A percentile compares a stretch with the other conserved stretches of the same genome.
Conservation (phyloP, 495 filamentous ascomycete genomes). For the Penicillium bovifimosum region DNA sequence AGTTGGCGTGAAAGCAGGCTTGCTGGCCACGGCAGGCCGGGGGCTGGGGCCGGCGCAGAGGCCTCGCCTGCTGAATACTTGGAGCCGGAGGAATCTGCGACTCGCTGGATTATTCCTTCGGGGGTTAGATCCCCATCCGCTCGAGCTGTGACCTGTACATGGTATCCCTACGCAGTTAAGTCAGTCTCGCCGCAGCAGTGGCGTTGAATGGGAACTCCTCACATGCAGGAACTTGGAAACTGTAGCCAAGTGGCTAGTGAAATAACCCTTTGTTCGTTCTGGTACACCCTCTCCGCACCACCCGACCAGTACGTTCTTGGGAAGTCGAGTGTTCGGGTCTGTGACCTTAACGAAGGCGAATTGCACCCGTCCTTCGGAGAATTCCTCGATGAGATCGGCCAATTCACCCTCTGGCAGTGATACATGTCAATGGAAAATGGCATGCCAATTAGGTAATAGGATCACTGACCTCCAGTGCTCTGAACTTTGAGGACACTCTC, state of each 20-base stretch:
- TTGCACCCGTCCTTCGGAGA: conserved; percentile 93
- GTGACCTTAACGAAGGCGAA: conserved; percentile 96
- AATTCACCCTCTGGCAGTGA: conserved; percentile 77
- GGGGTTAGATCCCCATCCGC: conserved; percentile 83
- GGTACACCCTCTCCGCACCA: conserved; percentile 99
- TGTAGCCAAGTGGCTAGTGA: conserved; percentile 84
- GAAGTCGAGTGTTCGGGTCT: conserved; percentile 84
- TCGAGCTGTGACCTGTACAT: conserved; percentile 93
- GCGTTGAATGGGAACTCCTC: conserved; percentile 16
- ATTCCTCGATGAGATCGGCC: conserved; percentile 91
- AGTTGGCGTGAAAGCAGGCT: conserved; percentile 84
- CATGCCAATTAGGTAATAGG: neutral
- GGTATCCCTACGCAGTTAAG: conserved; percentile 62
- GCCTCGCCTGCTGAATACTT: conserved; percentile 74
- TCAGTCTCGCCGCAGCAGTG: conserved; percentile 7
- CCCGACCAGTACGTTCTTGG: conserved; percentile 88
- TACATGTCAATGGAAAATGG: neutral
- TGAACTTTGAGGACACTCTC: conserved; percentile 95
- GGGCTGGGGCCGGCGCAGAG: conserved; percentile 41
- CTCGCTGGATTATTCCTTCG: conserved; percentile 83
- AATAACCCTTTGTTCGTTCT: conserved; percentile 95
- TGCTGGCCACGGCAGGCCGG: conserved; percentile 69
- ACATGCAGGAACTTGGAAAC: conserved; percentile 87
- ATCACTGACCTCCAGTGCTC: conserved; percentile 69
- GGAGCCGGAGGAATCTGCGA: conserved; percentile 91